These are phyloP conservation scores for Nissolia schottii DNA, from an alignment of 306 rosid genomes.

Conservation along the genomic window DNA sequence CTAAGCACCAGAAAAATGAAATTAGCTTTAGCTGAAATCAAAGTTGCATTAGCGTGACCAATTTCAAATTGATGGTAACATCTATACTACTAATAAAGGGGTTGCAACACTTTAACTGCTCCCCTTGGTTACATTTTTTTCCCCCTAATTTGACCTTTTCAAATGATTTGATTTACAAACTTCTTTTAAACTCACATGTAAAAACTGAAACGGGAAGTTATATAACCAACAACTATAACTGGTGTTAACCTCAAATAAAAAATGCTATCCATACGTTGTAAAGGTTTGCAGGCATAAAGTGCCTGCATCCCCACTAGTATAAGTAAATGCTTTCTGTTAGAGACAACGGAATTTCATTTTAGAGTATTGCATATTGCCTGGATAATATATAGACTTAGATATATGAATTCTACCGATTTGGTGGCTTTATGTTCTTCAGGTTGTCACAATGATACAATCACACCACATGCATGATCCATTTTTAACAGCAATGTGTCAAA, in stretches of 20 bases:
- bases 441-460: neutral
- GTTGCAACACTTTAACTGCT: too few species aligned
- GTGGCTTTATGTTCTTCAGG: neutral
- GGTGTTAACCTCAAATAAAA: too few species aligned
- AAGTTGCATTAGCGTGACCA: neutral
- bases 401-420: neutral
- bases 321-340: slow-evolving; percentile 8
- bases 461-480: neutral
- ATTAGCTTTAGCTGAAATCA: slow-evolving; percentile 25
- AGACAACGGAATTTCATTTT: neutral
- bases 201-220: too few species aligned
- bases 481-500: neutral
- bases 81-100: too few species aligned
- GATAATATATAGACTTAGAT: neutral
- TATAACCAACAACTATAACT: too few species aligned
- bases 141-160: too few species aligned
- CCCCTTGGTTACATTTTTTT: too few species aligned
- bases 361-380: neutral
- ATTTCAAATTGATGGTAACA: slow-evolving; percentile 8
- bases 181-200: too few species aligned
- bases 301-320: neutral
- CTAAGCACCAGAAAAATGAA: slow-evolving; percentile 49
- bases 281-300: too few species aligned
- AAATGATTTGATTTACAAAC: too few species aligned
- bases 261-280: too few species aligned